Conservation (phyloP, 2,329 filamentous ascomycete species). For the Bipolaris bicolor region DNA sequence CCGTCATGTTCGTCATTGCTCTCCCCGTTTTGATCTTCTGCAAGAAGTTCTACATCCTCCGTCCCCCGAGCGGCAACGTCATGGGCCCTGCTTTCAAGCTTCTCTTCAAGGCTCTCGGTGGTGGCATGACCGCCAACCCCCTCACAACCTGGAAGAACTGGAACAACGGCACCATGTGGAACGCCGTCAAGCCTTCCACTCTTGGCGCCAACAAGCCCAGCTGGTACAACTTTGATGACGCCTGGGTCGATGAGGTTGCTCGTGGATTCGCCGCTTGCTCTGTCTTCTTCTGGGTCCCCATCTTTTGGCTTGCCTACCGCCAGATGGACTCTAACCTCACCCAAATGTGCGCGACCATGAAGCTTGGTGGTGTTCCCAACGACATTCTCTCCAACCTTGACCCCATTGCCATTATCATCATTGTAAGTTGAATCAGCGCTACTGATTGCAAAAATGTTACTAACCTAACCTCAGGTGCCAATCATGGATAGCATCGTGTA, state of each 20-base stretch:
- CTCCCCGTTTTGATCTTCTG: constrained; percentile 65
- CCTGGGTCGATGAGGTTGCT: constrained; percentile 79
- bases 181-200: constrained; percentile 68
- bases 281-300: constrained; percentile 65
- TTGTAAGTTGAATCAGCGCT: constrained; percentile 62
- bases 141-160: constrained; percentile 62
- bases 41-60: constrained; percentile 65
- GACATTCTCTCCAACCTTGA: constrained; percentile 79
- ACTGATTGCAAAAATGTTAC: constrained; percentile 67
- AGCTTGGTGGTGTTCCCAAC: constrained; percentile 74
- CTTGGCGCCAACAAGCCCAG: constrained; percentile 62
- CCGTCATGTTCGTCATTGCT: constrained; percentile 65
- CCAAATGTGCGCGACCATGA: constrained; percentile 71
- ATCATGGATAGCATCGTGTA: constrained; percentile 69
- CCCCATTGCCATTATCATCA: constrained; percentile 74
- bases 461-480: constrained; percentile 23
- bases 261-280: constrained; percentile 60
- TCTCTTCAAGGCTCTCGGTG: constrained; percentile 57
- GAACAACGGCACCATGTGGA: constrained; percentile 65
- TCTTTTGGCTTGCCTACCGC: constrained; percentile 70
- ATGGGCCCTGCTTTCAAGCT: constrained; percentile 69
- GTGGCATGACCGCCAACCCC: constrained; percentile 64
- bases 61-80: constrained; percentile 71
- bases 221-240: constrained; percentile 82
- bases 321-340: constrained; percentile 70